Percentiles rank a stretch among this genome's conserved stretches.
These are phyloP conservation scores for Penicillium hordei DNA, from an alignment of 2,329 filamentous ascomycete genomes.

Conservation along the genomic window DNA sequence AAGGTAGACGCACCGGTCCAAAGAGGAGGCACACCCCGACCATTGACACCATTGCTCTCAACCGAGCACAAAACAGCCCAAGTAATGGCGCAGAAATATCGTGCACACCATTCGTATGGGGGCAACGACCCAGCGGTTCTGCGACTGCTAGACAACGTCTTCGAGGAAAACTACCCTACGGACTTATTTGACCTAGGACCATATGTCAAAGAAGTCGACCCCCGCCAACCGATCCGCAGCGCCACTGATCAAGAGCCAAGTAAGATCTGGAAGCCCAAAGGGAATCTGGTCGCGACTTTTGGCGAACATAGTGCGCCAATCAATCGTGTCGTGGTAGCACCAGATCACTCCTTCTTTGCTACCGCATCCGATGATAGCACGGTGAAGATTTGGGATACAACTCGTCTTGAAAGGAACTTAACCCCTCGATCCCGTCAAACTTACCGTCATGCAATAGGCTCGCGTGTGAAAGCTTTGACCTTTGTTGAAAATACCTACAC, in stretches of 20 bases:
- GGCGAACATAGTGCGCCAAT: conserved; percentile 82
- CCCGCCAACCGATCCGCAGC: conserved; percentile 53
- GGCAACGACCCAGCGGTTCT: conserved; percentile 69
- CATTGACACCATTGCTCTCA: conserved; percentile 40
- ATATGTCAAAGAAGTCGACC: conserved; percentile 67
- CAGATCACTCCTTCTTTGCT: conserved; percentile 92
- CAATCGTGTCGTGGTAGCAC: conserved; percentile 76
- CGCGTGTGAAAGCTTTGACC: conserved; percentile 75
- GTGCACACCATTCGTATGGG: conserved; percentile 75
- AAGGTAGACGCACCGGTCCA: conserved; percentile 58
- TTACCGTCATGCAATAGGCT: conserved; percentile 69
- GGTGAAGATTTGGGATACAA: conserved; percentile 91
- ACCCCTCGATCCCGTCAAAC: conserved; percentile 84
- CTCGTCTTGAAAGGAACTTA: conserved; percentile 85
- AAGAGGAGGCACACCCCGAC: conserved; percentile 35
- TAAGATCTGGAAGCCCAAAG: conserved; percentile 77
- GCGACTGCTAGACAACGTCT: conserved; percentile 77
- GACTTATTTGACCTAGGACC: conserved; percentile 72
- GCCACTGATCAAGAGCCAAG: conserved; percentile 55
- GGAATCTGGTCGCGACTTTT: conserved; percentile 81
- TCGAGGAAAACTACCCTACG: conserved; percentile 62
- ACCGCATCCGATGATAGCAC: conserved; percentile 89
- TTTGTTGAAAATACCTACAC: conserved; percentile 94
- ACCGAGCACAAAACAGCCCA: conserved; percentile 31
- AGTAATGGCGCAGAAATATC: conserved; percentile 48